phyloP scores from a whole-genome alignment of 495 filamentous ascomycete genomes.

The Penicillium herquei region DNA sequence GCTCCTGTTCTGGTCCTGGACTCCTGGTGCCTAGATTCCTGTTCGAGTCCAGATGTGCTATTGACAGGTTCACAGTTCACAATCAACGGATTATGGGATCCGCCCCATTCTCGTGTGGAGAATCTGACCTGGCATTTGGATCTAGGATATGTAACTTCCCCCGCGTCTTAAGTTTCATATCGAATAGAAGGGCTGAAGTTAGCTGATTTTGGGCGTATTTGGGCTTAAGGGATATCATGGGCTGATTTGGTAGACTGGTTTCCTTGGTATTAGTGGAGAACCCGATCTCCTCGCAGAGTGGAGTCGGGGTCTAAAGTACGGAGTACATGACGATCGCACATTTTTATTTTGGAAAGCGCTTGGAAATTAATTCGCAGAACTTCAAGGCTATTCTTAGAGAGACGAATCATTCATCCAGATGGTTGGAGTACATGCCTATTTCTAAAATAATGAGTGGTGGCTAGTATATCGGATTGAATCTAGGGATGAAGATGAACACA shows the following conservation, averaged over 20 bases:
- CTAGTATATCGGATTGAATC: not conserved
- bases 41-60: no score
- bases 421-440: no score
- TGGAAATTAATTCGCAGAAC: not conserved
- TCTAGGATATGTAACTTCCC: constrained; percentile 4
- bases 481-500: not conserved
- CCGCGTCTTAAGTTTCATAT: constrained; percentile 16
- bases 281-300: constrained; percentile 14
- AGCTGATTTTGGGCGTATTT: not conserved
- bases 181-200: constrained; percentile 8
- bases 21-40: no score
- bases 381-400: not conserved
- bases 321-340: constrained; percentile 5
- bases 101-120: constrained; percentile 7
- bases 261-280: constrained; percentile 7
- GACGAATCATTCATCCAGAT: no score
- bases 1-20: no score
- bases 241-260: constrained; percentile 2
- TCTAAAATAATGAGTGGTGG: not conserved
- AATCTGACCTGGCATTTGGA: constrained; percentile 16
- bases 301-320: not conserved
- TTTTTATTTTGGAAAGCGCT: not conserved
- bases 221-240: not conserved
- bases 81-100: not conserved
- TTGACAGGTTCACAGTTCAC: not conserved